Base-by-base conservation (phyloP, 2,329 filamentous ascomycete genomes). In the Penicillium expansum region DNA sequence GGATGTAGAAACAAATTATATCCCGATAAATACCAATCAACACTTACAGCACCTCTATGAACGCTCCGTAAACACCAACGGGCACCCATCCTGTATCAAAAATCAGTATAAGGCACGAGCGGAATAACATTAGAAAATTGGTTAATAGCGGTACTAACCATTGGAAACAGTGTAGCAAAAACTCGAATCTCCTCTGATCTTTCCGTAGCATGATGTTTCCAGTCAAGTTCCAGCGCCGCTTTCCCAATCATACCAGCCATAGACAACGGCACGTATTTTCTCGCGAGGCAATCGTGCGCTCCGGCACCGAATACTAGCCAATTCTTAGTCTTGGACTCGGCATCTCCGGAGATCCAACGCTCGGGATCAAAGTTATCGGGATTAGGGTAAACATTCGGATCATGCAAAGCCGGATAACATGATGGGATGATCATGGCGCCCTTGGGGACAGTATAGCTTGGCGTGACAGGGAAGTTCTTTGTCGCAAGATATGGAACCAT, bases 241-340 rank as follows among this genome's bases (percentile, higher is more conserved):
- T 81, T 83, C 1, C 80, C 80, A 66, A 83, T 80, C 78, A 83
- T 82, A 2, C 67, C 76, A 0, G 79, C 76, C 78, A 83, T 78
- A 0, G 76, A 75, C 0, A 83, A 70, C 11, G 78, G 80, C 14
- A 83, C 80, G 57, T 82, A 83, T 50, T 70, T 74, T 45, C 74
- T 69, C 0, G 80, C 80, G 1, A 83, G 70, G 56, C 80, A 83
- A 24, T 82, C 77, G 58, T 83, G 81, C 0, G 80, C 63, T 0
- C 81, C 81, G 0, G 79, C 72, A 1, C 81, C 81, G 61, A 83
- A 83, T 0, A 83, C 80, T 1, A 83, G 71, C 79, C 80, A 83
- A 51, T 83, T 83, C 63, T 79, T 82, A 0, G 75, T 80, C 65
- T 82, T 78, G 9, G 72, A 69, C 59, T 77, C 78, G 2, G 81